Conservation (phyloP, 1,284 basidiomycete genomes). For the Cutaneotrichosporon sp. region DNA sequence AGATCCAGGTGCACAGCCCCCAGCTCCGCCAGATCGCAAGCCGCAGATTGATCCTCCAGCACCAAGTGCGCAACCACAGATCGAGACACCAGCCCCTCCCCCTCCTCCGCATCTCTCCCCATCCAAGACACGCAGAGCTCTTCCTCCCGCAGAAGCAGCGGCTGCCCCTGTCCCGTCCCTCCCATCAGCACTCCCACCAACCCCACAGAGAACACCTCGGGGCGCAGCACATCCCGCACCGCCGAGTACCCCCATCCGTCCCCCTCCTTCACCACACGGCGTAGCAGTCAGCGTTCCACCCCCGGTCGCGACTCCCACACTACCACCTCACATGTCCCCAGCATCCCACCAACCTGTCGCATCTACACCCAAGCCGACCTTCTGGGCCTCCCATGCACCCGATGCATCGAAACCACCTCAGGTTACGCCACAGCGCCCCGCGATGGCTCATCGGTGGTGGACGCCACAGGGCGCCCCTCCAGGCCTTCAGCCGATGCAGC, state of each 20-base stretch:
- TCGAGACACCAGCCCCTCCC: no score
- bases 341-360: neutral
- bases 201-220: neutral
- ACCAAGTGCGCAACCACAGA: no score
- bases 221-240: neutral
- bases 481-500: neutral
- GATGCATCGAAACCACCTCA: neutral
- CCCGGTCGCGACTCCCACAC: neutral
- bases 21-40: neutral
- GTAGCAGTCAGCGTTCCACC: conserved; percentile 1
- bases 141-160: no score
- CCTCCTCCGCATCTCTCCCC: no score
- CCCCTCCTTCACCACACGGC: neutral
- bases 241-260: neutral
- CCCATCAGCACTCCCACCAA: neutral
- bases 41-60: neutral
- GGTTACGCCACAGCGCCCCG: neutral
- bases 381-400: neutral
- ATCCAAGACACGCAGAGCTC: no score
- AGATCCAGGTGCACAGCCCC: neutral
- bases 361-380: neutral
- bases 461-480: neutral
- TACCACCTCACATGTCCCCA: neutral
- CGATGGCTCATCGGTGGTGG: neutral
- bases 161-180: neutral